Evolutionary conservation across 306 rosid genomes (phyloP), one percentile per base, ranked within the genome.

Genomic region (Vachellia collinsii): DNA sequence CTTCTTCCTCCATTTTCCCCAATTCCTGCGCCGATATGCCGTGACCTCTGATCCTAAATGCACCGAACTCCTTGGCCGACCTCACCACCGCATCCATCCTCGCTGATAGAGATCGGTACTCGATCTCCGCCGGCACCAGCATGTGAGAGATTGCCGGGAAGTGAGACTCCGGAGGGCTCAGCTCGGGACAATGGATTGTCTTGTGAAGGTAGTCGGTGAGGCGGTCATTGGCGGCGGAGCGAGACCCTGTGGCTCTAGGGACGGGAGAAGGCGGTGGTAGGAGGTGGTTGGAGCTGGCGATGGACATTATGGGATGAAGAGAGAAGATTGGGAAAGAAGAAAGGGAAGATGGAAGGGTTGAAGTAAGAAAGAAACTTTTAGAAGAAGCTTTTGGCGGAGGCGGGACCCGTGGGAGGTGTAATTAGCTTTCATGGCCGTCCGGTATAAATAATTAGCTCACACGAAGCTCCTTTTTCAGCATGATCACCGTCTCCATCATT

Each of bases 241-340:
- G 91, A 0, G 91, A 83, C 20, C 92, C 94, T 25, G 29, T 76
- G 8, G 54, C 92, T 3, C 84, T 88, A 4, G 90, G 92, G 72
- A 91, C 86, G 25, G 91, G 92, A 14, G 92, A 87, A 0, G 91
- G 94, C 11, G 88, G 89, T 3, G 89, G 89, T 9, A 73, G 72
- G 38, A 13, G 54, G 41, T 0, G 59, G 10, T 29, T 13, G 16
- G 39, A 29, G 65, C 37, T 22, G 14, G 37, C 3, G 17, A 59
- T 59, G 36, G 38, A 38, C 68, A 62, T 29, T 7, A n/a, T 54
- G 13, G 29, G 20, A 19, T 5, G 38, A 59, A 37, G 41, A 16
- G 51, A 10, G 13, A 14, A 42, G 48, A 29, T 10, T 34, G 48
- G 74, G 48, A 69, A 69, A 29, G 23, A 1, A 16, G 3, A 14